A percentile compares a stretch with the other conserved stretches of the same genome.
phyloP scores from a whole-genome alignment of 768 basidiomycete species.

The Pulveroboletus sp. region DNA sequence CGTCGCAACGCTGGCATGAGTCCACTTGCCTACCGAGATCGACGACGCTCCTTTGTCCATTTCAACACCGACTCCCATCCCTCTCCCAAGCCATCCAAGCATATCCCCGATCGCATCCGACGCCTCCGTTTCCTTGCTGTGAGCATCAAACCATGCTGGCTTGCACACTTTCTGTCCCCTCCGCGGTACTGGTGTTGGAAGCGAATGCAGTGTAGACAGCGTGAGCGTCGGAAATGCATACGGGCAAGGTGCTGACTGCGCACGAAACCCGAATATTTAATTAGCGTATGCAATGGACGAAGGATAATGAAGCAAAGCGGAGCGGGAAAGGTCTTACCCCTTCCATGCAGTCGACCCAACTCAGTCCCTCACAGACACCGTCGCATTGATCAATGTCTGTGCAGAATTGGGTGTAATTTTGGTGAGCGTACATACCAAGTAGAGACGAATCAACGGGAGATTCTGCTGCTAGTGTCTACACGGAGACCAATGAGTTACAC shows the following conservation, averaged over 20 bases:
- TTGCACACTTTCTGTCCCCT: constrained; percentile 81
- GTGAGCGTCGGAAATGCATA: constrained; percentile 84
- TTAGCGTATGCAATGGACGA: background rate
- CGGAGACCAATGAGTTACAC: background rate
- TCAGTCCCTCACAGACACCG: constrained; percentile 68
- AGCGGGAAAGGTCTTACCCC: constrained; percentile 40
- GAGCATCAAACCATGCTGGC: constrained; percentile 75
- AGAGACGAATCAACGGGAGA: constrained; percentile 90
- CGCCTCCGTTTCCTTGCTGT: constrained; percentile 55
- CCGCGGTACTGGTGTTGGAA: constrained; percentile 82
- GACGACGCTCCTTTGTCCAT: constrained; percentile 1
- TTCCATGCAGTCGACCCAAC: constrained; percentile 68
- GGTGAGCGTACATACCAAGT: constrained; percentile 87
- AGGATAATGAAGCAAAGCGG: background rate
- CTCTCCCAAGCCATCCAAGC: constrained; percentile 49
- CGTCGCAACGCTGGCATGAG: constrained; percentile 43
- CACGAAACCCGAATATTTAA: constrained; percentile 35
- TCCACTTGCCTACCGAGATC: constrained; percentile 44
- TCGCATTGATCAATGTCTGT: constrained; percentile 70
- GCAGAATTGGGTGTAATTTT: constrained; percentile 89
- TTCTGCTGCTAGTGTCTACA: constrained; percentile 69
- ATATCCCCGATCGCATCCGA: constrained; percentile 56
- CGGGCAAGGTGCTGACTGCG: constrained; percentile 57
- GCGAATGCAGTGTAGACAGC: constrained; percentile 78
- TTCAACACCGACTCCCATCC: constrained; percentile 13